Conservation (phyloP, 345 rosid species). For the Eucalyptus erythrocorys region DNA sequence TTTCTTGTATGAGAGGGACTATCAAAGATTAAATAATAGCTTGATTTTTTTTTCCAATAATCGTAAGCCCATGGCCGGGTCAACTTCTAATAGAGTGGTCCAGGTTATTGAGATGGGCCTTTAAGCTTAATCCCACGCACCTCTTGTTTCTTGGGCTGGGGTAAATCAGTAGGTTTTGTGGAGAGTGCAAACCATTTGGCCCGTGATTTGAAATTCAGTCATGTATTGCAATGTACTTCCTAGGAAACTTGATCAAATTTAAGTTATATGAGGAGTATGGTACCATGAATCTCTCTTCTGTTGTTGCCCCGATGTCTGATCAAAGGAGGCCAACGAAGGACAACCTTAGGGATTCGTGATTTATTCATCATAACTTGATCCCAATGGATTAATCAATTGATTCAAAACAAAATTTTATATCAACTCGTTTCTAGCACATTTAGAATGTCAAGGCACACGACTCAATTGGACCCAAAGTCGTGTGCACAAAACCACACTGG, state of each 20-base stretch:
- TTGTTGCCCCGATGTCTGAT: too few relatives aligned
- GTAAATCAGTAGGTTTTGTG: background rate
- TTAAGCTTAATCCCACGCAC: background rate
- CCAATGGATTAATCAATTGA: too few relatives aligned
- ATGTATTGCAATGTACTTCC: background rate
- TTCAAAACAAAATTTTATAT: background rate
- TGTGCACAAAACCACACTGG: background rate
- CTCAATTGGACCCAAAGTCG: background rate
- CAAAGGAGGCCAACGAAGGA: background rate
- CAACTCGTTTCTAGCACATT: too few relatives aligned
- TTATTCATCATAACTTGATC: background rate
- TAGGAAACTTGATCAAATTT: background rate
- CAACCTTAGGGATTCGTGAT: background rate
- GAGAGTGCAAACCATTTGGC: background rate
- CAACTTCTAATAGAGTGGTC: background rate
- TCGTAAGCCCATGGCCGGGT: too few relatives aligned
- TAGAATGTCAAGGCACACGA: background rate
- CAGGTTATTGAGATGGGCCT: background rate
- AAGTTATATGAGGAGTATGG: background rate
- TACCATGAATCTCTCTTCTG: background rate
- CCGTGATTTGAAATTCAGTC: background rate
- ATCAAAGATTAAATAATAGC: too few relatives aligned
- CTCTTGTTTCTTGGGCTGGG: background rate
- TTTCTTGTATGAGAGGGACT: too few relatives aligned
- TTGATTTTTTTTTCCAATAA: too few relatives aligned